Evolutionary conservation across 2,329 filamentous ascomycete species (phyloP).

Genomic region (Stagonosporopsis cucurbitacearum): DNA sequence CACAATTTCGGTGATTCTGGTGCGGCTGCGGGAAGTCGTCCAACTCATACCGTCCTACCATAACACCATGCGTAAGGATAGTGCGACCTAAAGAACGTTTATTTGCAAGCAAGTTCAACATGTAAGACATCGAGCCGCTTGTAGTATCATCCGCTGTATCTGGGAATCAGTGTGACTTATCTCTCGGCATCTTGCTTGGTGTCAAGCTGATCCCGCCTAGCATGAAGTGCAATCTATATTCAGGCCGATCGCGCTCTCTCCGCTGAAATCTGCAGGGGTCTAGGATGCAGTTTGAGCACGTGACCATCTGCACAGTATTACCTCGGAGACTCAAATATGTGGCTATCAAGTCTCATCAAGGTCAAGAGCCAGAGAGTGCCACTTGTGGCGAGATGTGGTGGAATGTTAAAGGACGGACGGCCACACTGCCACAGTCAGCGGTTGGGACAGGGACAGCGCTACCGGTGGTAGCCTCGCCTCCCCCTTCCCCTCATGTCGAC

Average conservation of each 20-base stretch:
- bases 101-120: neutral
- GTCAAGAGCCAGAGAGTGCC: neutral
- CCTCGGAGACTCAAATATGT: neutral
- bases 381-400: neutral
- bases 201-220: neutral
- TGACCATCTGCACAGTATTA: neutral
- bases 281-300: neutral
- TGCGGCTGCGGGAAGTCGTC: no score
- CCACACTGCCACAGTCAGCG: neutral
- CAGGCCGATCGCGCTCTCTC: constrained; percentile 2
- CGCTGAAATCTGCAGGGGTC: neutral
- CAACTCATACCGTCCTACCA: no score
- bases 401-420: neutral
- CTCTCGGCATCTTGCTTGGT: neutral
- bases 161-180: neutral
- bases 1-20: neutral
- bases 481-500: neutral
- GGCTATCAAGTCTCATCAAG: neutral
- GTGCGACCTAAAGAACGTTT: neutral
- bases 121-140: neutral
- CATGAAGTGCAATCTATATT: neutral
- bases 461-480: constrained; percentile 7
- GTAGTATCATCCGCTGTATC: neutral
- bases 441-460: constrained; percentile 1
- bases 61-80: no score